Conservation (phyloP, 306 rosid genomes). For the Corylus americana region DNA sequence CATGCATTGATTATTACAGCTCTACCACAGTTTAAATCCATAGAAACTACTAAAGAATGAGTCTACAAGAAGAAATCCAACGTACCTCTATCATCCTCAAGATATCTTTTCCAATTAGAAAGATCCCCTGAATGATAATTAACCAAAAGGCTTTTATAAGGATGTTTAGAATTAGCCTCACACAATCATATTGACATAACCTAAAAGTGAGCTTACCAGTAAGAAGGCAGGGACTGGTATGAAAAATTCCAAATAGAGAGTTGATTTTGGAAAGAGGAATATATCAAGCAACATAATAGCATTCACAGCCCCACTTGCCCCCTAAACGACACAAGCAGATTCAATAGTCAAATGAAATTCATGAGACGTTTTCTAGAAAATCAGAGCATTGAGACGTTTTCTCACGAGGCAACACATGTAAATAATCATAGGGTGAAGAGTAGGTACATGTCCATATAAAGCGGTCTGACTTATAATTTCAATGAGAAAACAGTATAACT, state of each 20-base stretch:
- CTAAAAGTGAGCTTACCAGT: conserved; percentile 51
- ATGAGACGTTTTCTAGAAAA: conserved; percentile 1
- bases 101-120: conserved; percentile 68
- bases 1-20: conserved; percentile 2
- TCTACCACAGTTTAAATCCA: not conserved
- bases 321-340: conserved; percentile 52
- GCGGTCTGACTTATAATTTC: not conserved
- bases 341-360: conserved; percentile 21
- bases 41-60: conserved; percentile 21
- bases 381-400: not conserved
- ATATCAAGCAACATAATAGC: conserved; percentile 78
- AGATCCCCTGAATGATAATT: conserved; percentile 63
- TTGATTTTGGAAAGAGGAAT: conserved; percentile 77
- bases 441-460: not conserved
- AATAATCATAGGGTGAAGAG: not conserved
- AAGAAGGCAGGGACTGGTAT: conserved; percentile 86
- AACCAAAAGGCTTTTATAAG: conserved; percentile 29
- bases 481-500: not conserved
- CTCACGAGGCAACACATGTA: not conserved
- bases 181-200: conserved; percentile 20
- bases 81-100: conserved; percentile 63
- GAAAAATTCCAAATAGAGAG: conserved; percentile 54
- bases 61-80: conserved; percentile 15
- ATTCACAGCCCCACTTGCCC: conserved; percentile 88
- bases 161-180: conserved; percentile 19